Conservation (phyloP, 805 yeast species). For the Yarrowia alimentaria region DNA sequence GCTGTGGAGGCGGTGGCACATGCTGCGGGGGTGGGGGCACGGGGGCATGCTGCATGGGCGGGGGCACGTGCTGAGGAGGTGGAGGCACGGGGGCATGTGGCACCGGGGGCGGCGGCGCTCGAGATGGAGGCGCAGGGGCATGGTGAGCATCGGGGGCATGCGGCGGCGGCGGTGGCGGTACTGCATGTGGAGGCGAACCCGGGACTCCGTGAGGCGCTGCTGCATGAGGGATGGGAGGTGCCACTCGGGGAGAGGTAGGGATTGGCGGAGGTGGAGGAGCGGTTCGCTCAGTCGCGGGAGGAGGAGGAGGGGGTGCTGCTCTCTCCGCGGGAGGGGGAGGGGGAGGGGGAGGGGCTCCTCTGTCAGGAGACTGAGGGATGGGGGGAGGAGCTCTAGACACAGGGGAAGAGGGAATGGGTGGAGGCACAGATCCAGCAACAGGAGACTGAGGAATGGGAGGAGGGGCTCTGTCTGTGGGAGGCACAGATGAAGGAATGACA, state of each 20-base stretch:
- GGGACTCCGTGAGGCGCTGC: conserved; percentile 25
- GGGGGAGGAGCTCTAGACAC: conserved; percentile 29
- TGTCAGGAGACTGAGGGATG: conserved; percentile 8
- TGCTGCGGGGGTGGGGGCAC: conserved; percentile 22
- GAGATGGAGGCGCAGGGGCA: conserved; percentile 25
- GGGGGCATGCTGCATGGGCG: conserved; percentile 13
- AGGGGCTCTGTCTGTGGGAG: conserved; percentile 33
- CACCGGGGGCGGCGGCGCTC: conserved; percentile 30
- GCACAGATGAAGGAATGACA: conserved; percentile 31
- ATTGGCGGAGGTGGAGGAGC: conserved; percentile 31
- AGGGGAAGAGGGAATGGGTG: conserved; percentile 30
- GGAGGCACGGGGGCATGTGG: conserved; percentile 10
- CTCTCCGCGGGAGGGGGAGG: conserved; percentile 29
- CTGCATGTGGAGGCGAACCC: conserved; percentile 26
- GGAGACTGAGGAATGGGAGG: conserved; percentile 33
- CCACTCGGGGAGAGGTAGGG: conserved; percentile 31
- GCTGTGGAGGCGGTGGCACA: conserved; percentile 32
- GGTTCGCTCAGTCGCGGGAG: conserved; percentile 30
- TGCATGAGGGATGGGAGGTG: conserved; percentile 30
- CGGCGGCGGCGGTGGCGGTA: conserved; percentile 33
- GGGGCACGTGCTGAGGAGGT: conserved; percentile 9
- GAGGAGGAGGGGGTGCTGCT: conserved; percentile 29
- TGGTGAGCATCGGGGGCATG: conserved; percentile 32
- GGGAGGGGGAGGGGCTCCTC: conserved; percentile 28
- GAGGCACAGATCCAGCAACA: conserved; percentile 34